Evolutionary conservation across 371 early-diverging fungal species (phyloP).

Genomic region (Rhizopus microsporus): DNA sequence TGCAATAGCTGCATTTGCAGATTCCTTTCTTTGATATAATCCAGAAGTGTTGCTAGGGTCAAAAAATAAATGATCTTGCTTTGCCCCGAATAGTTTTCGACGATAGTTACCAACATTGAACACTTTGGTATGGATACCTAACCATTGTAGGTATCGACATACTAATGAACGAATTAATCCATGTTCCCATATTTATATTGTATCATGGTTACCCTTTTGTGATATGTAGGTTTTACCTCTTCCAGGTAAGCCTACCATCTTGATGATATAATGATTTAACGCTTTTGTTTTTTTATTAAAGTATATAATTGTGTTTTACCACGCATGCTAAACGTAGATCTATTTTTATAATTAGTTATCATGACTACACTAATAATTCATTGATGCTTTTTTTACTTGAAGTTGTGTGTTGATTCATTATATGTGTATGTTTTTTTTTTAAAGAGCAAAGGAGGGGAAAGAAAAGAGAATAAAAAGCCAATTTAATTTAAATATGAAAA

Average conservation of each 20-base stretch:
- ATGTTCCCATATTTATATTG: neutral
- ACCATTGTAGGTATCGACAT: constrained; percentile 93
- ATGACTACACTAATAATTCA: neutral
- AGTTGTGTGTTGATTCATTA: neutral
- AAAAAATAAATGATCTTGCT: constrained; percentile 87
- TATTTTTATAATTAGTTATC: neutral
- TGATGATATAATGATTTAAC: constrained; percentile 3
- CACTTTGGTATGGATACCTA: constrained; percentile 89
- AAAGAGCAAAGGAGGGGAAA: neutral
- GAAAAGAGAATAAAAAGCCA: neutral
- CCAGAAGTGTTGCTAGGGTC: constrained; percentile 84
- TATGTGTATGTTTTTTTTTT: neutral
- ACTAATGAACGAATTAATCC: constrained; percentile 43
- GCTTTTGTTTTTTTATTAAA: constrained; percentile 16
- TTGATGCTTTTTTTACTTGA: constrained; percentile 1
- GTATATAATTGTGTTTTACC: constrained; percentile 22
- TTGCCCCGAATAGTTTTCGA: constrained; percentile 84
- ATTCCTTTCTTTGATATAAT: constrained; percentile 73
- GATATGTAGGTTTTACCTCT: constrained; percentile 90
- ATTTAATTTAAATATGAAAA: neutral
- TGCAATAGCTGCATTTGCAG: constrained; percentile 82
- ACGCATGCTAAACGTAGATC: constrained; percentile 43
- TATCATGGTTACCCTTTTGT: constrained; percentile 77
- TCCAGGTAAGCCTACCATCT: constrained; percentile 90
- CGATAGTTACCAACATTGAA: constrained; percentile 98